phyloP scores from a whole-genome alignment of 139 green algal species.

The Pleodorina starrii region DNA sequence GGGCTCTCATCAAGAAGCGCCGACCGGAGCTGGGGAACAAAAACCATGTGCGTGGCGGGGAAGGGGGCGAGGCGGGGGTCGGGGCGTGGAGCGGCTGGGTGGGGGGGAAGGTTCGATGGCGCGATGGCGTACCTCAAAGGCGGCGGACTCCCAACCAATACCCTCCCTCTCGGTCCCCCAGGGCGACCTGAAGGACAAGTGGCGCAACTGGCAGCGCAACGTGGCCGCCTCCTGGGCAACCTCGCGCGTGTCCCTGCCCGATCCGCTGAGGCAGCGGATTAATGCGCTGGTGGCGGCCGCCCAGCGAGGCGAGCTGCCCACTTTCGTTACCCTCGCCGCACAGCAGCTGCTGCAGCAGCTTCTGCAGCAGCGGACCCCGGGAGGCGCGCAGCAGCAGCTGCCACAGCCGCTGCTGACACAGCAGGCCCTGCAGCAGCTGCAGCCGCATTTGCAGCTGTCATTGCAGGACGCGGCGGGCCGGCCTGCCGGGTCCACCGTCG shows the following conservation, averaged over 20 bases:
- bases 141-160: no score
- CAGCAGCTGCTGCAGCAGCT: background rate
- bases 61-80: no score
- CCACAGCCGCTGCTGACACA: background rate
- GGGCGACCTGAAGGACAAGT: constrained; percentile 58
- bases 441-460: background rate
- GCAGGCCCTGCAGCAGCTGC: background rate
- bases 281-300: constrained; percentile 6
- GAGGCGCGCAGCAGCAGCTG: background rate
- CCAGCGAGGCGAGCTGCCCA: background rate
- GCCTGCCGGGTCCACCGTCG: no score
- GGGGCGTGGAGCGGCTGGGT: no score
- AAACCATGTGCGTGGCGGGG: constrained; percentile 18
- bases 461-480: no score
- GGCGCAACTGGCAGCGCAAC: constrained; percentile 57
- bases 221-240: constrained; percentile 38
- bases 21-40: constrained; percentile 15
- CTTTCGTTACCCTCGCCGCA: background rate
- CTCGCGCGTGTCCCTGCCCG: constrained; percentile 39
- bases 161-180: no score
- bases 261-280: constrained; percentile 29
- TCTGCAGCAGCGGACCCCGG: background rate
- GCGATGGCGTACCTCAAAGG: no score
- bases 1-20: constrained; percentile 7
- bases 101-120: no score